Conservation (phyloP, 164 flowering plant genomes). For the Pachysandra terminalis region DNA sequence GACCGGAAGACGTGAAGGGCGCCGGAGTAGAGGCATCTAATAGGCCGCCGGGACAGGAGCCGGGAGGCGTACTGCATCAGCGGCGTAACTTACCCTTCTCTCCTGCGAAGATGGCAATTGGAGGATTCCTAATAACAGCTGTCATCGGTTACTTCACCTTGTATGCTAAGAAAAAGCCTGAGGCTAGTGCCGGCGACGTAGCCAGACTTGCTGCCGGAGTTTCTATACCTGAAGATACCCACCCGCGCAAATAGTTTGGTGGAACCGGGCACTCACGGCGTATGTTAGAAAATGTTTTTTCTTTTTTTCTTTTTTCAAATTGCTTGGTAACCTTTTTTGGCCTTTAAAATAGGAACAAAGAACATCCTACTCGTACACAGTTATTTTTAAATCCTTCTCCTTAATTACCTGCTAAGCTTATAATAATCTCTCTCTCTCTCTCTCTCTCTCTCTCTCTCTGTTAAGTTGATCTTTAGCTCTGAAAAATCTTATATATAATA, state of each 20-base stretch:
- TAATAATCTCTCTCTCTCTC: too few relatives aligned
- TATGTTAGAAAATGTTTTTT: not conserved
- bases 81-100: constrained; percentile 19
- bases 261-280: not conserved
- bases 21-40: constrained; percentile 22
- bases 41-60: constrained; percentile 28
- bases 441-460: too few relatives aligned
- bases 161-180: constrained; percentile 54
- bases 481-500: too few relatives aligned
- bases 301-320: too few relatives aligned
- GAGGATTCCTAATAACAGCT: constrained; percentile 26
- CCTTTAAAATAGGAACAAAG: too few relatives aligned
- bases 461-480: too few relatives aligned
- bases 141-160: constrained; percentile 37
- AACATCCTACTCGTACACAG: too few relatives aligned
- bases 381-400: too few relatives aligned
- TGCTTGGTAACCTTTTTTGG: too few relatives aligned
- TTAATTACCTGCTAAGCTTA: too few relatives aligned
- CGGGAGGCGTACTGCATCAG: constrained; percentile 42
- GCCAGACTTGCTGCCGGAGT: constrained; percentile 45
- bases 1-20: constrained; percentile 34
- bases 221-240: constrained; percentile 28
- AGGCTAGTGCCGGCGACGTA: constrained; percentile 49
- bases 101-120: constrained; percentile 27
- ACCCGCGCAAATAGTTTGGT: constrained; percentile 22